phyloP scores from a whole-genome alignment of 305 asterid species.

The Ruellia speciosa region DNA sequence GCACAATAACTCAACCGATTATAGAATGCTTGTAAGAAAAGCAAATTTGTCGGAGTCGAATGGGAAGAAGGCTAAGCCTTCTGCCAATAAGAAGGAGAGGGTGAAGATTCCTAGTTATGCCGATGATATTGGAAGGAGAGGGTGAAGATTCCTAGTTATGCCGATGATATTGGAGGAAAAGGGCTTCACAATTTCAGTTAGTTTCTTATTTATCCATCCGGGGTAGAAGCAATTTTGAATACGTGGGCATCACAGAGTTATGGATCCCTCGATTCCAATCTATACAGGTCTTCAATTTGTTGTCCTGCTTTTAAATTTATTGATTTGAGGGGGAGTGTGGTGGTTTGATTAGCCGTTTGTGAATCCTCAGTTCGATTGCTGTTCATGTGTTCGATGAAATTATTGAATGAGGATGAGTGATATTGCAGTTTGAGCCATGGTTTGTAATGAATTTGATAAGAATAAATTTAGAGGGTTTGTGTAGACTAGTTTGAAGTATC shows the following conservation, averaged over 20 bases:
- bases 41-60: slow-evolving; percentile 41
- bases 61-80: slow-evolving; percentile 57
- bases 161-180: slow-evolving; percentile 26
- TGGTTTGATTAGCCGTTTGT: not conserved
- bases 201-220: slow-evolving; percentile 64
- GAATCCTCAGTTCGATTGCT: not conserved
- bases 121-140: slow-evolving; percentile 60
- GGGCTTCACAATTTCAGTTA: slow-evolving; percentile 38
- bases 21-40: slow-evolving; percentile 25
- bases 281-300: slow-evolving; percentile 47
- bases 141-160: slow-evolving; percentile 45
- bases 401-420: not conserved
- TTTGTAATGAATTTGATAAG: not conserved
- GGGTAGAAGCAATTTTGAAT: slow-evolving; percentile 64
- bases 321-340: not conserved
- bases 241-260: slow-evolving; percentile 56
- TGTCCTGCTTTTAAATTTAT: slow-evolving; percentile 11
- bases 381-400: slow-evolving; percentile 23
- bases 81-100: slow-evolving; percentile 64
- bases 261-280: slow-evolving; percentile 58
- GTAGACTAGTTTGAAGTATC: no score
- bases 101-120: slow-evolving; percentile 45
- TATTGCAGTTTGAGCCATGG: not conserved
- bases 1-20: no score
- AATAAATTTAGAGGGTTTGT: no score